phyloP scores from a whole-genome alignment of 192 early-diverging fungal species.

The Podila epicladia region DNA sequence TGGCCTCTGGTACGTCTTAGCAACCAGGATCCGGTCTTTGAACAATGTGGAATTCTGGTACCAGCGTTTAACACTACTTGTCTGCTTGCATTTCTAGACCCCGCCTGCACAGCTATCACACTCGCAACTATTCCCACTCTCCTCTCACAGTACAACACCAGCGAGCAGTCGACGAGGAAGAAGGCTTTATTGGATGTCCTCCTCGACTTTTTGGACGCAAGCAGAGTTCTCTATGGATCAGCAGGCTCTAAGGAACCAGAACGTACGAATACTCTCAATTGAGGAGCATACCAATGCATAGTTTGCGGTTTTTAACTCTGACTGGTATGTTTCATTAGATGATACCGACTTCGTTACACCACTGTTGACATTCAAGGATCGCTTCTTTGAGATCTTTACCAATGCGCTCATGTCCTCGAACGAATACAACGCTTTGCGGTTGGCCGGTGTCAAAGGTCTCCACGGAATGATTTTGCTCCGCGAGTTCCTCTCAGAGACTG shows the following conservation, averaged over 20 bases:
- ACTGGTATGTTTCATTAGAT: slow-evolving; percentile 19
- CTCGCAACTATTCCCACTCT: slow-evolving; percentile 71
- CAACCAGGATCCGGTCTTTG: slow-evolving; percentile 16
- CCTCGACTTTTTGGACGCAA: slow-evolving; percentile 77
- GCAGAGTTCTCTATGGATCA: slow-evolving; percentile 66
- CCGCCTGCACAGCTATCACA: slow-evolving; percentile 66
- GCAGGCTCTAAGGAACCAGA: slow-evolving; percentile 44
- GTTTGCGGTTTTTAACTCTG: neutral
- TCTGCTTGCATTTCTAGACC: slow-evolving; percentile 52
- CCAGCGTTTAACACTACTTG: neutral
- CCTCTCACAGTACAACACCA: slow-evolving; percentile 64
- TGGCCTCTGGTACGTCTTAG: slow-evolving; percentile 59
- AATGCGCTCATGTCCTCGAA: slow-evolving; percentile 72
- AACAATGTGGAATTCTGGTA: neutral
- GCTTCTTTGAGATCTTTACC: slow-evolving; percentile 79
- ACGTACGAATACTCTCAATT: slow-evolving; percentile 15
- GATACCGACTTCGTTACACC: slow-evolving; percentile 68
- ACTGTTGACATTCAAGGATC: slow-evolving; percentile 76
- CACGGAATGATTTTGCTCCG: slow-evolving; percentile 68
- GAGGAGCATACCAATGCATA: neutral
- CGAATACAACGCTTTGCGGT: slow-evolving; percentile 79
- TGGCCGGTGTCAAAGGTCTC: slow-evolving; percentile 78
- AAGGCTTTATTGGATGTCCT: slow-evolving; percentile 77
- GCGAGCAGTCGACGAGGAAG: slow-evolving; percentile 65
- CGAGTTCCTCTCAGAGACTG: slow-evolving; percentile 65